Conservation (phyloP, 2,329 filamentous ascomycete genomes). For the Mycosphaerelloides madeirae region DNA sequence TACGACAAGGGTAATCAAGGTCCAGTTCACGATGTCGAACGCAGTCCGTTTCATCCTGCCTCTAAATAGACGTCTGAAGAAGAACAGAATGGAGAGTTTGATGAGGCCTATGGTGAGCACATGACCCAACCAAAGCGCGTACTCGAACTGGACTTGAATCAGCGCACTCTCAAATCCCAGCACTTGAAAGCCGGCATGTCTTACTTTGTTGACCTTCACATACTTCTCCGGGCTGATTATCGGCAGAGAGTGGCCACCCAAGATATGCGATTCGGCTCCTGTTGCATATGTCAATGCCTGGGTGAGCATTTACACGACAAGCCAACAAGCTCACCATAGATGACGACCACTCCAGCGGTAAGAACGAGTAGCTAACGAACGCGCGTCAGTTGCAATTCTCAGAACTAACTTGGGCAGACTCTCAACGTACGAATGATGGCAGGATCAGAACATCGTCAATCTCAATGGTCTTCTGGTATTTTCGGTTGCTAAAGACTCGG, state of each 20-base stretch:
- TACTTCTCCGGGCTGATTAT: neutral
- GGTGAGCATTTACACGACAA: too few species aligned
- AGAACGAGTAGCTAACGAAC: too few species aligned
- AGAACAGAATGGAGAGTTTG: constrained; percentile 16
- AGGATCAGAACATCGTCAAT: constrained; percentile 14
- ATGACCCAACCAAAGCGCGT: constrained; percentile 17
- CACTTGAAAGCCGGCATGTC: neutral
- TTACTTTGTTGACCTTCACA: neutral
- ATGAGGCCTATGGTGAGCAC: constrained; percentile 12
- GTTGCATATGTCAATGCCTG: constrained; percentile 4
- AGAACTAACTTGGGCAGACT: too few species aligned
- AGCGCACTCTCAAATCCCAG: neutral
- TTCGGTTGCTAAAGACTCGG: constrained; percentile 9
- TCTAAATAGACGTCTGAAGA: constrained; percentile 13
- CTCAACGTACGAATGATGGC: constrained; percentile 6
- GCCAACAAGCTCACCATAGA: too few species aligned
- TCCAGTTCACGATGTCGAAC: constrained; percentile 15
- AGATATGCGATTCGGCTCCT: constrained; percentile 8
- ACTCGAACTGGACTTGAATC: constrained; percentile 8
- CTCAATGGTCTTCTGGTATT: constrained; percentile 10
- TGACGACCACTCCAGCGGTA: too few species aligned
- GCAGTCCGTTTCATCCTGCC: constrained; percentile 5
- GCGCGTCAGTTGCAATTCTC: too few species aligned
- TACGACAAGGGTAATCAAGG: constrained; percentile 8
- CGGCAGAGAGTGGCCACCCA: constrained; percentile 10